A percentile compares a stretch with the other conserved stretches of the same genome.
phyloP scores from a whole-genome alignment of 495 filamentous ascomycete genomes.

The Tirmania nivea region DNA sequence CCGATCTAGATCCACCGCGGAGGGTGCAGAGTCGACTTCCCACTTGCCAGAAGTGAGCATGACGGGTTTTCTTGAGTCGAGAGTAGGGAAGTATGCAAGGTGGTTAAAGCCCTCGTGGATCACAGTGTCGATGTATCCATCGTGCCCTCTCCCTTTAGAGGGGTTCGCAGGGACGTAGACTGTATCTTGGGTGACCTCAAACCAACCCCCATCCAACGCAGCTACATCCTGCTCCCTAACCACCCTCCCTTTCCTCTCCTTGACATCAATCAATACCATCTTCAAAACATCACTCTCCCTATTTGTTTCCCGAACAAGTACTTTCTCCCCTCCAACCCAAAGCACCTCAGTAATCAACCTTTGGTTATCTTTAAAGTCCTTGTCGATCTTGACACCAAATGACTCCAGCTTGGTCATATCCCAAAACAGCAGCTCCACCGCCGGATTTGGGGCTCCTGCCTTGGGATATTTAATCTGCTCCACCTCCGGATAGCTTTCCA shows the following conservation, averaged over 20 bases:
- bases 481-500: conserved; percentile 80
- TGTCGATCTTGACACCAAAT: conserved; percentile 56
- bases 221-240: conserved; percentile 58
- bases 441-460: conserved; percentile 78
- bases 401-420: conserved; percentile 59
- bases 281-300: conserved; percentile 78
- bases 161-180: conserved; percentile 71
- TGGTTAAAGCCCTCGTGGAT: conserved; percentile 78
- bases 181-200: conserved; percentile 77
- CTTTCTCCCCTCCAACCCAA: conserved; percentile 61
- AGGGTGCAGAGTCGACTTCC: conserved; percentile 81
- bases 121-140: conserved; percentile 85
- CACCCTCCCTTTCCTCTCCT: conserved; percentile 48
- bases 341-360: conserved; percentile 81
- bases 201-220: conserved; percentile 82
- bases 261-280: conserved; percentile 69
- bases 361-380: conserved; percentile 58
- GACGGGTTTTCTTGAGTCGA: conserved; percentile 58
- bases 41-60: conserved; percentile 75
- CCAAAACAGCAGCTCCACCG: conserved; percentile 72
- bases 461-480: conserved; percentile 93
- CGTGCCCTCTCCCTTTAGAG: conserved; percentile 47
- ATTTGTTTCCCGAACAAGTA: conserved; percentile 78
- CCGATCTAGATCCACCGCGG: conserved; percentile 61
- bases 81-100: conserved; percentile 79